Evolutionary conservation across 2,329 filamentous ascomycete genomes (phyloP).

Genomic region (Colletotrichum australisinense): DNA sequence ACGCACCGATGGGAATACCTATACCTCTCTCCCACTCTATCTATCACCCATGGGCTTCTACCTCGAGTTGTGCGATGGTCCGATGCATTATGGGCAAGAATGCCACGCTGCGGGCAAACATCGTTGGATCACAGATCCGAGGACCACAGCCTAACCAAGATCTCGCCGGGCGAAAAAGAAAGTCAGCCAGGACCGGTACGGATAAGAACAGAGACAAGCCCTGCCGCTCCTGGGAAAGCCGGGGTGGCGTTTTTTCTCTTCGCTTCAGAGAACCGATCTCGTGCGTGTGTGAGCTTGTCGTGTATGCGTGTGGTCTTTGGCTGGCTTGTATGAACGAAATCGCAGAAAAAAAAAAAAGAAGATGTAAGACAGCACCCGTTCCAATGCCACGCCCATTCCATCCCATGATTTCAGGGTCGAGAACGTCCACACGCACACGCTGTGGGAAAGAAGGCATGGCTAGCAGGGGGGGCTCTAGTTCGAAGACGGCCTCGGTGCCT

Average conservation of each 20-base stretch:
- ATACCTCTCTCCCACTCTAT: neutral
- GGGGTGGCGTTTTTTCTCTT: neutral
- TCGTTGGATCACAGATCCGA: neutral
- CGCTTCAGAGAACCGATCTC: no score
- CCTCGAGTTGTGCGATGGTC: constrained; percentile 7
- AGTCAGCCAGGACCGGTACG: no score
- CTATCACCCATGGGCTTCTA: neutral
- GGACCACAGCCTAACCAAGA: neutral
- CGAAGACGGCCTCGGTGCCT: constrained; percentile 13
- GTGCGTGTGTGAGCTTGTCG: no score
- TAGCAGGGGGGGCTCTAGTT: neutral
- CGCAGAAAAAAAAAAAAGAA: neutral
- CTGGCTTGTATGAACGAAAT: no score
- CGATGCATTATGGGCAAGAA: neutral
- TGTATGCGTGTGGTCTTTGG: no score
- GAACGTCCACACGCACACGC: neutral
- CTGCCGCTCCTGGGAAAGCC: neutral
- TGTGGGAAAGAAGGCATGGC: neutral
- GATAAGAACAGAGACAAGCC: neutral
- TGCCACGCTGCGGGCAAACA: constrained; percentile 2
- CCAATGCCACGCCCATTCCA: neutral
- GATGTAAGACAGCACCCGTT: constrained; percentile 14
- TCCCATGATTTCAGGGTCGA: neutral
- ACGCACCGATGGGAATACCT: constrained; percentile 21
- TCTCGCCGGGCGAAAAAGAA: no score